phyloP scores from a whole-genome alignment of 495 filamentous ascomycete genomes.

The Usnea hakonensis region DNA sequence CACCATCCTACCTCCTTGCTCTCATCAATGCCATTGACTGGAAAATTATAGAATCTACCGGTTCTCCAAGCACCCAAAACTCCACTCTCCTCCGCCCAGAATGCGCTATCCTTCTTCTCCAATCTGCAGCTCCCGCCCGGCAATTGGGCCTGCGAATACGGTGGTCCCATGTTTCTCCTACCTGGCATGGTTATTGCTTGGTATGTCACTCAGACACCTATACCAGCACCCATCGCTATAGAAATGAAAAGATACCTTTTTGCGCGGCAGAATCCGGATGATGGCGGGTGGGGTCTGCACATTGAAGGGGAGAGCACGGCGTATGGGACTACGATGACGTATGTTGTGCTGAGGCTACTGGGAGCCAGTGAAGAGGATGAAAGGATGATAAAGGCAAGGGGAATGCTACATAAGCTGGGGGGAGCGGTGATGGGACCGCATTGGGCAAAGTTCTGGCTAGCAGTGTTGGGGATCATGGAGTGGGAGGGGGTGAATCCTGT shows the following conservation, averaged over 20 bases:
- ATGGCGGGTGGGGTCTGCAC: conserved; percentile 95
- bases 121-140: conserved; percentile 80
- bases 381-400: conserved; percentile 79
- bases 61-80: conserved; percentile 60
- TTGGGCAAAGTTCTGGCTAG: conserved; percentile 93
- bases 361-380: conserved; percentile 83
- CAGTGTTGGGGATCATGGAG: conserved; percentile 69
- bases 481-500: conserved; percentile 94
- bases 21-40: conserved; percentile 15
- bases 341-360: conserved; percentile 74
- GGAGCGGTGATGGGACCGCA: conserved; percentile 80
- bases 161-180: conserved; percentile 80
- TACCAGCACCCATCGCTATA: conserved; percentile 69
- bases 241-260: conserved; percentile 95
- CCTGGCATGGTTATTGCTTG: conserved; percentile 80
- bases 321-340: conserved; percentile 87
- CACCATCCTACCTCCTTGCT: background rate
- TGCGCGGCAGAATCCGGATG: conserved; percentile 72
- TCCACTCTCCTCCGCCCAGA: conserved; percentile 67
- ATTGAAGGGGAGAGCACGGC: conserved; percentile 92
- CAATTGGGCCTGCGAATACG: conserved; percentile 96
- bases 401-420: conserved; percentile 73
- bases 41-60: conserved; percentile 54
- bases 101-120: conserved; percentile 84
- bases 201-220: conserved; percentile 83